phyloP scores from a whole-genome alignment of 2,329 filamentous ascomycete genomes.

The Xylariaceae sp. region DNA sequence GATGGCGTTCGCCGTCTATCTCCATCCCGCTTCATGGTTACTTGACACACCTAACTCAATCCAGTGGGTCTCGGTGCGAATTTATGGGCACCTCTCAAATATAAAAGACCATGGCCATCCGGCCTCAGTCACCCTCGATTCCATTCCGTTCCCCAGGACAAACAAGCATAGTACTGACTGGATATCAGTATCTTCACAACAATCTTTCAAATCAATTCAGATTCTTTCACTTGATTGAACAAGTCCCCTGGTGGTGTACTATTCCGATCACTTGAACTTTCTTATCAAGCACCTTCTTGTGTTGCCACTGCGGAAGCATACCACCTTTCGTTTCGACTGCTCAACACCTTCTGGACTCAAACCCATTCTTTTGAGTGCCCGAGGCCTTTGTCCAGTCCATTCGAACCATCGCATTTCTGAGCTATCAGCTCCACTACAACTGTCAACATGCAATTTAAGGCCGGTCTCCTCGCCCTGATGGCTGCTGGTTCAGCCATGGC shows the following conservation, averaged over 20 bases:
- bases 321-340: no score
- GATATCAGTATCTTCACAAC: no score
- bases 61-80: background rate
- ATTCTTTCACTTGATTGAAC: background rate
- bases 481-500: conserved; percentile 42
- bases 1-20: no score
- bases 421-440: background rate
- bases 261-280: no score
- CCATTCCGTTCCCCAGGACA: background rate
- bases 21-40: background rate
- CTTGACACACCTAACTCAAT: background rate
- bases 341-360: no score
- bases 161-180: no score
- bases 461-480: conserved; percentile 35
- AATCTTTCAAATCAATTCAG: no score
- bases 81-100: background rate
- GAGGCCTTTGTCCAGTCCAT: no score
- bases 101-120: background rate
- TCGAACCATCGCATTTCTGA: conserved; percentile 9
- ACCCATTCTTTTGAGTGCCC: conserved; percentile 12
- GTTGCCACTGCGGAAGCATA: no score
- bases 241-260: background rate
- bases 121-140: background rate
- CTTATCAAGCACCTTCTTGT: no score
- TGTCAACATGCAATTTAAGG: conserved; percentile 38